Percentiles rank a stretch among this genome's conserved stretches.
Conservation (phyloP, 768 basidiomycete species). For the Hericium rajendrae region DNA sequence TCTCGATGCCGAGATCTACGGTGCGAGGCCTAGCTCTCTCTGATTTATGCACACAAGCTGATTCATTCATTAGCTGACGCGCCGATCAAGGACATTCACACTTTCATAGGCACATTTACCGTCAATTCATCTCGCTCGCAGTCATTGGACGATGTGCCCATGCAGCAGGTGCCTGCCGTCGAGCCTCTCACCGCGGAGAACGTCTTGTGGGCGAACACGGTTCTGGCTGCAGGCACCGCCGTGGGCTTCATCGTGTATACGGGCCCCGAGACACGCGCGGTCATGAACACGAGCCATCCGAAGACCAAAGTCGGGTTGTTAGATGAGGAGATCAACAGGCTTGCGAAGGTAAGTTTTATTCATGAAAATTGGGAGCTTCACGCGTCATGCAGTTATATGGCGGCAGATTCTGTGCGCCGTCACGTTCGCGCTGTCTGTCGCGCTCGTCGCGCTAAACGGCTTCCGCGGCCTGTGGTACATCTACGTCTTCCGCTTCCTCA, state of each 20-base stretch:
- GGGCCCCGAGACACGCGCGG: slow-evolving; percentile 89
- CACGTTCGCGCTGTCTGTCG: slow-evolving; percentile 84
- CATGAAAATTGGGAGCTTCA: too few species aligned
- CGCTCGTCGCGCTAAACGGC: slow-evolving; percentile 91
- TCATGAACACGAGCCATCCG: slow-evolving; percentile 98
- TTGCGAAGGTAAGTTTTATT: slow-evolving; percentile 87
- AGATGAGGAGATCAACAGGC: slow-evolving; percentile 89
- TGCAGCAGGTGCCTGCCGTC: slow-evolving; percentile 36
- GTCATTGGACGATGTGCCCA: slow-evolving; percentile 27
- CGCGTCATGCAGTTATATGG: too few species aligned
- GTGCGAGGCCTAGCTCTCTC: slow-evolving; percentile 28
- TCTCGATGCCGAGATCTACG: slow-evolving; percentile 85
- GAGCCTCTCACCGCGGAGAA: slow-evolving; percentile 94
- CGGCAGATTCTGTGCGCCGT: slow-evolving; percentile 84
- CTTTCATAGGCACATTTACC: slow-evolving; percentile 90
- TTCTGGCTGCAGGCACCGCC: slow-evolving; percentile 89
- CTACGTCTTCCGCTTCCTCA: slow-evolving; percentile 93
- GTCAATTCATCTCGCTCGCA: slow-evolving; percentile 40
- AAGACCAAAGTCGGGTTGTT: slow-evolving; percentile 88
- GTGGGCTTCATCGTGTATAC: slow-evolving; percentile 93
- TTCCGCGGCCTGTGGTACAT: slow-evolving; percentile 95
- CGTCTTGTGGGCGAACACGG: slow-evolving; percentile 94
- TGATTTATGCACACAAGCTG: not conserved
- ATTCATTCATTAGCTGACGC: slow-evolving; percentile 58
- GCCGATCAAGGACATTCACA: slow-evolving; percentile 94